Conservation (phyloP, 768 basidiomycete species). For the Lyophyllum decastes region DNA sequence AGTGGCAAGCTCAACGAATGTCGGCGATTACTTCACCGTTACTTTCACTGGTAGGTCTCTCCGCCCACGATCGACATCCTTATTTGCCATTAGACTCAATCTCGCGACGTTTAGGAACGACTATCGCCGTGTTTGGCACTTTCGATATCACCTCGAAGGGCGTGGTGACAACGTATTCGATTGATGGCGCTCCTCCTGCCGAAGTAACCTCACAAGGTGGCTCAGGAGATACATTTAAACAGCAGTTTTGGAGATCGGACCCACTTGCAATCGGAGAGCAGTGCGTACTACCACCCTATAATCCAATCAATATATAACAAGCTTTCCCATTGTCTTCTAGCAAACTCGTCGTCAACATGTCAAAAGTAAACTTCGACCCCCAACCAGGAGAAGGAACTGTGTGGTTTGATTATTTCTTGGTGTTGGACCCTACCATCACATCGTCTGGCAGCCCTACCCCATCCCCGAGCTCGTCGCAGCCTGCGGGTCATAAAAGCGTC, state of each 20-base stretch:
- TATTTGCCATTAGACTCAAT: not conserved
- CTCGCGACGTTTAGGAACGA: constrained; percentile 24
- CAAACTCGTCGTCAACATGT: constrained; percentile 34
- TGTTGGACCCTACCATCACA: constrained; percentile 25
- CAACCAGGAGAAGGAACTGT: constrained; percentile 37
- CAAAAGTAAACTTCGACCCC: constrained; percentile 25
- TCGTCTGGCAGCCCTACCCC: constrained; percentile 8
- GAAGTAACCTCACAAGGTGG: constrained; percentile 28
- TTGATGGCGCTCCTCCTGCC: constrained; percentile 28
- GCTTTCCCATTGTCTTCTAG: too few species aligned
- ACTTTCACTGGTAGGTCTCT: constrained; percentile 31
- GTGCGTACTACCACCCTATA: constrained; percentile 24
- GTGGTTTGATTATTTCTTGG: constrained; percentile 43
- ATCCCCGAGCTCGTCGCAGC: constrained; percentile 3
- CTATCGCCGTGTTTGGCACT: constrained; percentile 35
- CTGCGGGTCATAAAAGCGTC: constrained; percentile 1
- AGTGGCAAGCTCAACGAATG: constrained; percentile 32
- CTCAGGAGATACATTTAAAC: constrained; percentile 26
- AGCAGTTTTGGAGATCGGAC: constrained; percentile 38
- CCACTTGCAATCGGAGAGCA: constrained; percentile 25
- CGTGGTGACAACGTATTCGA: constrained; percentile 34
- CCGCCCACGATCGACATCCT: too few species aligned
- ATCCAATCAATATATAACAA: too few species aligned
- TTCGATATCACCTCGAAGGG: constrained; percentile 36
- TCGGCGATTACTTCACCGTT: constrained; percentile 34